Base-by-base conservation (phyloP, 163 green algal species). In the Scenedesmus sp. region DNA sequence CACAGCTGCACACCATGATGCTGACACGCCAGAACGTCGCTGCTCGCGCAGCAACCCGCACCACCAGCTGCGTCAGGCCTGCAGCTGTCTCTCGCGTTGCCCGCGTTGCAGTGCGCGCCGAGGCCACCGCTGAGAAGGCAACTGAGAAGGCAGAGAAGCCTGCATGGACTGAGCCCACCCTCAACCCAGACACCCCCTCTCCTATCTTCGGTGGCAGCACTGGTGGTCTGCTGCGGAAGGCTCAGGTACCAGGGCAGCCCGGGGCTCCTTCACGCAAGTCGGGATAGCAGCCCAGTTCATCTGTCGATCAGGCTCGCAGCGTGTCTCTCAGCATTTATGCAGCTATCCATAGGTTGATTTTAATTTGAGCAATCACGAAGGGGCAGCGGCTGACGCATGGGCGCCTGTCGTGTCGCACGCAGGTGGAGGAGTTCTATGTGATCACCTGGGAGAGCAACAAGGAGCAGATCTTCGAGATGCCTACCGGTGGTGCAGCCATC, bases 391-490 rank as follows among this genome's bases (percentile, higher is more conserved):
- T 49, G 72, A 81, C 35, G 72, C 72, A 81, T 43, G 72, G 37
- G 35, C 72, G 37, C 13, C 72, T 44, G 72, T 24, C 16, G 30
- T 49, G 53, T 2, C 10, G 33, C 24, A 18, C 90, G 46, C 95
- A 98, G 96, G 96, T 97, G 26, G 98, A 99, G 97, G 98, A 99
- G 97, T 99, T 99, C 96, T 99, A 99, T 94, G 97, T 99, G 61
- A 99, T 99, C 92, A 99, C 98, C 30, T 99, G 98, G 98, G 97
- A 99, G 91, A 93, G 93, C 53, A 98, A 97, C 93, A 99, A 99
- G 97, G 98, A 99, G 96, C 95, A 98, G 94, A 99, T 99, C 86
- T 99, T 99, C 85, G 98, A 99, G 97, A 99, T 99, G 98, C 98
- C 98, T 88, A 99, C 98, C 73, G 98, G 98, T 65, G 98, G 98